A percentile compares a stretch with the other conserved stretches of the same genome.
Evolutionary conservation across 1,284 basidiomycete species (phyloP).

Genomic region (Rhodotorula sp.): DNA sequence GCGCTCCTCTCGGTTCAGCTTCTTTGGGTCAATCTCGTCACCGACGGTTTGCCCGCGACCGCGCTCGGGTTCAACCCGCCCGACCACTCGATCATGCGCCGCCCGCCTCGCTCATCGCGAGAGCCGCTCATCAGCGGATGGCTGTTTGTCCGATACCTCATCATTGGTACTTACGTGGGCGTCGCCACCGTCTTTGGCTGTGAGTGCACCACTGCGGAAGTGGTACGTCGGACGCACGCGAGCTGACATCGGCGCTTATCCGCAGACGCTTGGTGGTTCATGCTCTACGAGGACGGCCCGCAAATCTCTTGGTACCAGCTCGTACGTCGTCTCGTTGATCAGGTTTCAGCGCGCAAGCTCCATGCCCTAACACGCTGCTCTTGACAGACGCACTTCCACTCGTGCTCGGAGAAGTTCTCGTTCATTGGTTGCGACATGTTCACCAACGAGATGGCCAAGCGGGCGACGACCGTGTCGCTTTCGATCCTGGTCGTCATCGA

Average conservation of each 20-base stretch:
- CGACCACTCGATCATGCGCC: slow-evolving; percentile 92
- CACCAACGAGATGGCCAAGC: slow-evolving; percentile 73
- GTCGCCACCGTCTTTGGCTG: slow-evolving; percentile 85
- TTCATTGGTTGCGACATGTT: slow-evolving; percentile 94
- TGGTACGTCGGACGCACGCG: background rate
- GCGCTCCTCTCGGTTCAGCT: slow-evolving; percentile 96
- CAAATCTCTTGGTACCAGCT: slow-evolving; percentile 91
- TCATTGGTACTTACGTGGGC: slow-evolving; percentile 91
- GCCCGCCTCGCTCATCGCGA: slow-evolving; percentile 79
- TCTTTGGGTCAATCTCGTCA: slow-evolving; percentile 94
- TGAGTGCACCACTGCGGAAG: slow-evolving; percentile 57
- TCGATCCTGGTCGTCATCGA: slow-evolving; percentile 91
- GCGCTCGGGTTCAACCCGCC: slow-evolving; percentile 95
- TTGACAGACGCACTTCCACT: slow-evolving; percentile 84
- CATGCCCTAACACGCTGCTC: background rate
- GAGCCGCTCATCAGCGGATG: slow-evolving; percentile 89
- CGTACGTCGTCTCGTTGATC: slow-evolving; percentile 56
- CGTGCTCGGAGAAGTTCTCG: slow-evolving; percentile 76
- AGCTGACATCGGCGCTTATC: too few relatives aligned
- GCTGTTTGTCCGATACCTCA: slow-evolving; percentile 93
- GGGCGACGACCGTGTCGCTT: slow-evolving; percentile 92
- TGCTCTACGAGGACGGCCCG: slow-evolving; percentile 82
- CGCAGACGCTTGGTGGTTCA: slow-evolving; percentile 79
- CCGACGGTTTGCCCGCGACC: slow-evolving; percentile 94
- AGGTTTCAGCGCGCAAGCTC: background rate